Percentiles rank a stretch among this genome's conserved stretches.
Evolutionary conservation across 1,284 basidiomycete genomes (phyloP).

Genomic region (Trametes sp.): DNA sequence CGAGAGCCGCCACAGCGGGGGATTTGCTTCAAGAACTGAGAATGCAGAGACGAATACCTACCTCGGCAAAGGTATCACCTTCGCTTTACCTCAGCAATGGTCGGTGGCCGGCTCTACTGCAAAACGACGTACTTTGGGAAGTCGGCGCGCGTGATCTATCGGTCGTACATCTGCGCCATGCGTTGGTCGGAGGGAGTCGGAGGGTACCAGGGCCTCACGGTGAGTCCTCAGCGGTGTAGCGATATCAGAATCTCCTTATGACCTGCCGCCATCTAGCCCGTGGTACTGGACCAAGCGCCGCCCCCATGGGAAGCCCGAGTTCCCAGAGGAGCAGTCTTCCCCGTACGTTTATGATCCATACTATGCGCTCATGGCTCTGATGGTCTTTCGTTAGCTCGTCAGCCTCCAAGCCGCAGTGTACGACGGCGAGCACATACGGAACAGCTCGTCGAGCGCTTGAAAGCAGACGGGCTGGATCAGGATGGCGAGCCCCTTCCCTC

Average conservation of each 20-base stretch:
- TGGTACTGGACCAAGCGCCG: no score
- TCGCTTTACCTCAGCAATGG: neutral
- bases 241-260: no score
- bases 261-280: no score
- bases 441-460: neutral
- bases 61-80: neutral
- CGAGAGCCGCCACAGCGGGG: neutral
- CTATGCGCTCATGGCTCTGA: no score
- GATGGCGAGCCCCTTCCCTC: neutral
- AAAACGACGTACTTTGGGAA: neutral
- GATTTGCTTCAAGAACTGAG: neutral
- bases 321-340: neutral
- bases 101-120: neutral
- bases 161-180: neutral
- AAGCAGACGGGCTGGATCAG: neutral
- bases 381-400: neutral
- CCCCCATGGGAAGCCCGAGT: no score
- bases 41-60: neutral
- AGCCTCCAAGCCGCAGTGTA: neutral
- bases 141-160: neutral
- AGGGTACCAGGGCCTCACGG: no score
- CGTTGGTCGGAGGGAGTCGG: neutral
- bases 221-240: no score
- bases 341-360: no score
- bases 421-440: neutral